phyloP scores from a whole-genome alignment of 1,284 basidiomycete species.

The Termitomyces sp. region DNA sequence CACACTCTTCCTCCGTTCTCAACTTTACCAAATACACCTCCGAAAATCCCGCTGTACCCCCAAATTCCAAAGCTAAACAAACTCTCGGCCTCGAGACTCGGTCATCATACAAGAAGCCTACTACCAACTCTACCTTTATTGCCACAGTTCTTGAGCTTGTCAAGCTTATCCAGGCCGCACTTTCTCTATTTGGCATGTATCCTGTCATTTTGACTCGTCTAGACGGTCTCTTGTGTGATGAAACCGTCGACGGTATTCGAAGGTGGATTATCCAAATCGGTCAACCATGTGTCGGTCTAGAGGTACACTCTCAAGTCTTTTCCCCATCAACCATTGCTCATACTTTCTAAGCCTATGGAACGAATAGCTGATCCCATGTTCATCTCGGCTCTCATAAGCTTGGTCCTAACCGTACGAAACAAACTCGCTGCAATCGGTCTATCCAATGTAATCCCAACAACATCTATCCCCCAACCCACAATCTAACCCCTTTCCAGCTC shows the following conservation, averaged over 20 bases:
- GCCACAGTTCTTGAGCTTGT: slow-evolving; percentile 69
- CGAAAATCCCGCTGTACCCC: slow-evolving; percentile 7
- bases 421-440: slow-evolving; percentile 54
- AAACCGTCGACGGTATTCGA: slow-evolving; percentile 63
- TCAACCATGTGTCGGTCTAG: slow-evolving; percentile 52
- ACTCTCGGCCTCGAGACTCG: slow-evolving; percentile 21
- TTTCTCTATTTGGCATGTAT: slow-evolving; percentile 66
- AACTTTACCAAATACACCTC: slow-evolving; percentile 18
- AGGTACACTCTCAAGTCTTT: slow-evolving; percentile 38
- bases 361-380: slow-evolving; percentile 66
- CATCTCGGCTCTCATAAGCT: slow-evolving; percentile 62
- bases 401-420: slow-evolving; percentile 62
- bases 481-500: slow-evolving; percentile 25
- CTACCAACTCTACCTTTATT: slow-evolving; percentile 42
- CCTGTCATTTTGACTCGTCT: slow-evolving; percentile 20
- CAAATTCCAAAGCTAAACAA: slow-evolving; percentile 17
- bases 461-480: slow-evolving; percentile 13
- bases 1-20: slow-evolving; percentile 18
- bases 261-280: slow-evolving; percentile 65
- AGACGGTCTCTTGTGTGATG: slow-evolving; percentile 71
- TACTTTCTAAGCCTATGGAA: slow-evolving; percentile 51
- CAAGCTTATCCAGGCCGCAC: slow-evolving; percentile 62
- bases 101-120: no score
- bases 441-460: slow-evolving; percentile 28
- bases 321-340: slow-evolving; percentile 5